phyloP scores from a whole-genome alignment of 2,329 filamentous ascomycete species.

The Diaporthe ampelina region DNA sequence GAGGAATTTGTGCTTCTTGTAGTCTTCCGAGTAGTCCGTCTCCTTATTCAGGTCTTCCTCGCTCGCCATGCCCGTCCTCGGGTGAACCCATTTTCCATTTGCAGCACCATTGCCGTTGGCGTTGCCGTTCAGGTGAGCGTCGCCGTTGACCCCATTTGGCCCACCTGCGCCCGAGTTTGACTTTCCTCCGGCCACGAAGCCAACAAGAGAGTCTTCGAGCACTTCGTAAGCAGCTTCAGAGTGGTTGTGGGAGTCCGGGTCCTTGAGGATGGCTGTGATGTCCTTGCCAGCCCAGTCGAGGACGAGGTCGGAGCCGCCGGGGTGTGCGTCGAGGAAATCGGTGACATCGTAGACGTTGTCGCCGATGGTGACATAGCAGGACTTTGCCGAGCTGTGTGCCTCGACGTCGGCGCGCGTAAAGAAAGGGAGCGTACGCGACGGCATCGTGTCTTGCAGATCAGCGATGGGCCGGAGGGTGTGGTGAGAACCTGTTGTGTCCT shows the following conservation, averaged over 20 bases:
- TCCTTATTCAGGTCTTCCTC: constrained; percentile 90
- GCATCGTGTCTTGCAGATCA: constrained; percentile 67
- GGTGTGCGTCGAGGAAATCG: constrained; percentile 89
- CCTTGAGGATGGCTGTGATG: constrained; percentile 84
- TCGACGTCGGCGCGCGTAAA: constrained; percentile 86
- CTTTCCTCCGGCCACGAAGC: constrained; percentile 78
- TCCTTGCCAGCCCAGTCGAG: constrained; percentile 93
- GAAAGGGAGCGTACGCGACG: constrained; percentile 84
- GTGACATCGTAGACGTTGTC: constrained; percentile 96
- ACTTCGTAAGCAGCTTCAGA: constrained; percentile 97
- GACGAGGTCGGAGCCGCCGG: constrained; percentile 89
- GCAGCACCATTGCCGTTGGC: constrained; percentile 50
- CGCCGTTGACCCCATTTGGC: constrained; percentile 51
- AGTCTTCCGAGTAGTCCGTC: constrained; percentile 83
- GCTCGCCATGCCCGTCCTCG: constrained; percentile 88
- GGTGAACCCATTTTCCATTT: constrained; percentile 58
- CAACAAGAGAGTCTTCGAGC: constrained; percentile 87
- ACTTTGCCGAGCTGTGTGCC: constrained; percentile 82
- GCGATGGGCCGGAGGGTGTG: constrained; percentile 14
- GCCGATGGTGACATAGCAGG: constrained; percentile 93
- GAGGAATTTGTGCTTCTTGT: constrained; percentile 92
- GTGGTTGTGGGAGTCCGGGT: constrained; percentile 86
- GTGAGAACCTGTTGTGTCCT: constrained; percentile 2
- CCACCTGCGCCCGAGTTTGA: constrained; percentile 48
- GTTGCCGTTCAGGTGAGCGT: constrained; percentile 47